Percentiles rank a stretch among this genome's conserved stretches.
Conservation (phyloP, 371 early-diverging fungal species). For the Mortierella sp. region DNA sequence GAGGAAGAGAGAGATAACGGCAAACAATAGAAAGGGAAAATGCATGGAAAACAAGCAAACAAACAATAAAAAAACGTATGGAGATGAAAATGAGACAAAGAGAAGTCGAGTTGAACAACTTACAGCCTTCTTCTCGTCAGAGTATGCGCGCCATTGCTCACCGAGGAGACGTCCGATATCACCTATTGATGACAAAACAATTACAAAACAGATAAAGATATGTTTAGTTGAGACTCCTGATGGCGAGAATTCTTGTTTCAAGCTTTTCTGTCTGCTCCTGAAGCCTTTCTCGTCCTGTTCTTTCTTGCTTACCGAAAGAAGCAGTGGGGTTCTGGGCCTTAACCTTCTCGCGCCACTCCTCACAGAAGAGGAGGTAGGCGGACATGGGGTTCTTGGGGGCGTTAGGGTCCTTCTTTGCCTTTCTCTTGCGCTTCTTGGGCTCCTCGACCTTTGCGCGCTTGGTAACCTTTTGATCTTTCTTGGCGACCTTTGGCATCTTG, state of each 20-base stretch:
- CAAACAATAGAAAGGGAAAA: background rate
- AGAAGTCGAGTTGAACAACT: slow-evolving; percentile 17
- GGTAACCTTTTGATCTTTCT: slow-evolving; percentile 51
- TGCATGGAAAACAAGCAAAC: background rate
- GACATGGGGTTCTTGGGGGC: slow-evolving; percentile 90
- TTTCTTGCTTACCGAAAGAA: slow-evolving; percentile 76
- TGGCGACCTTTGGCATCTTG: slow-evolving; percentile 55
- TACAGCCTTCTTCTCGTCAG: slow-evolving; percentile 75
- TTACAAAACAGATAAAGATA: background rate
- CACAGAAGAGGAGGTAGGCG: slow-evolving; percentile 88
- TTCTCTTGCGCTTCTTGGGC: slow-evolving; percentile 49
- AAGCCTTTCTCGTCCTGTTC: background rate
- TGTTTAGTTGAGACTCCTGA: background rate
- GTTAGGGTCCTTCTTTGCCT: slow-evolving; percentile 73
- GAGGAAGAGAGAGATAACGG: background rate
- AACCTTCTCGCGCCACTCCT: slow-evolving; percentile 78
- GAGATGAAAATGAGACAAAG: slow-evolving; percentile 6
- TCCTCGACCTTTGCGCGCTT: slow-evolving; percentile 53
- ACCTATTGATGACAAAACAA: slow-evolving; percentile 54
- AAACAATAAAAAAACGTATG: too few species aligned
- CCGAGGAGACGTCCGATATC: slow-evolving; percentile 87
- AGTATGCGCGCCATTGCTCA: slow-evolving; percentile 81
- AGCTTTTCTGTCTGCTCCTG: background rate
- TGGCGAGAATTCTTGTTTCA: background rate
- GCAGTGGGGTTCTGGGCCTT: slow-evolving; percentile 85